These are phyloP conservation scores for Nemania bipapillata DNA, from an alignment of 2,329 filamentous ascomycete species.

Conservation along the genomic window DNA sequence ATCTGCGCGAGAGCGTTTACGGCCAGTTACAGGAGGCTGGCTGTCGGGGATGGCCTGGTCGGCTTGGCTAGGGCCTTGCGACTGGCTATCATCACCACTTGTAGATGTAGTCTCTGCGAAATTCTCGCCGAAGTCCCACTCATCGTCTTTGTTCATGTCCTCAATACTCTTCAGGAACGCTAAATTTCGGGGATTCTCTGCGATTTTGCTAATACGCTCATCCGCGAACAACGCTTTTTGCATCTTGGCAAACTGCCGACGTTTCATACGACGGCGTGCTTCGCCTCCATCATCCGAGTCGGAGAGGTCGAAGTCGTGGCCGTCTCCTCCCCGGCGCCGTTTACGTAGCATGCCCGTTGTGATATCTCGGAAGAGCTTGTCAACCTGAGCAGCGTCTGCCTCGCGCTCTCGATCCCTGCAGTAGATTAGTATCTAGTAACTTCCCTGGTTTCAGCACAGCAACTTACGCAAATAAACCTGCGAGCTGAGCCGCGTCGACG, in stretches of 20 bases:
- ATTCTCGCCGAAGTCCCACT: slow-evolving; percentile 77
- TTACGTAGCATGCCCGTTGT: slow-evolving; percentile 89
- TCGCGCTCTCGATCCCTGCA: slow-evolving; percentile 79
- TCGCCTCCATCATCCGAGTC: slow-evolving; percentile 91
- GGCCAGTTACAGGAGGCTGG: slow-evolving; percentile 59
- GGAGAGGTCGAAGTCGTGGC: slow-evolving; percentile 82
- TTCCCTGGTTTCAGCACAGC: background rate
- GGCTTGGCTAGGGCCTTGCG: slow-evolving; percentile 48
- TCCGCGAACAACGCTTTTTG: slow-evolving; percentile 87
- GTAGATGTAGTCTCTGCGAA: slow-evolving; percentile 57
- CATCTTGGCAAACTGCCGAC: slow-evolving; percentile 89
- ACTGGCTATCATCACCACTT: slow-evolving; percentile 54
- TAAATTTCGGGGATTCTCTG: slow-evolving; percentile 85
- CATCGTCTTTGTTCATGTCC: slow-evolving; percentile 79
- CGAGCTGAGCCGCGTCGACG: slow-evolving; percentile 82
- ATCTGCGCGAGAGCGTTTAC: slow-evolving; percentile 49
- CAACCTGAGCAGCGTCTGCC: slow-evolving; percentile 85
- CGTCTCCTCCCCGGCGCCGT: slow-evolving; percentile 66
- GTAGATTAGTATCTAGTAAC: slow-evolving; percentile 25
- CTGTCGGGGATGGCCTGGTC: slow-evolving; percentile 61
- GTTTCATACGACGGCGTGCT: slow-evolving; percentile 80
- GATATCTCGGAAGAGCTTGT: slow-evolving; percentile 92
- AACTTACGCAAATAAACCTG: slow-evolving; percentile 88
- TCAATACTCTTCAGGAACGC: slow-evolving; percentile 93
- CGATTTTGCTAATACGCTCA: slow-evolving; percentile 89